A percentile compares a stretch with the other conserved stretches of the same genome.
These are phyloP conservation scores for Collybia sordida DNA, from an alignment of 768 basidiomycete species.

Conservation along the genomic window DNA sequence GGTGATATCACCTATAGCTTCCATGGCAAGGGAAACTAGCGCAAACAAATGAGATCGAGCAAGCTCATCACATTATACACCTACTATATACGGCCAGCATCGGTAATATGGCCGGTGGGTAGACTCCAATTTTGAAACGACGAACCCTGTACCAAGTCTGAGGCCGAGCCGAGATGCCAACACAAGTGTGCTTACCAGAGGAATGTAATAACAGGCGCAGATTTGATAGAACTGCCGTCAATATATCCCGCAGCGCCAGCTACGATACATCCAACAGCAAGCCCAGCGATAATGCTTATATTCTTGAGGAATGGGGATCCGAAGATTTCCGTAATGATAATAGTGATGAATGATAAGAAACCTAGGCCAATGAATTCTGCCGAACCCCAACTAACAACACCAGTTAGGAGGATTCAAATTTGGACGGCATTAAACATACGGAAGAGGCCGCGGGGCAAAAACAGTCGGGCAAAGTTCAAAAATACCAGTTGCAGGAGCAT, in stretches of 20 bases:
- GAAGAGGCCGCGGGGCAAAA: conserved; percentile 66
- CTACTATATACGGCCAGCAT: conserved; percentile 40
- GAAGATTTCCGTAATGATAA: conserved; percentile 78
- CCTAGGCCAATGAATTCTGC: conserved; percentile 86
- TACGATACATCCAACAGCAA: conserved; percentile 78
- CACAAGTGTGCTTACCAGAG: conserved; percentile 48
- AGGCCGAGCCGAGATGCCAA: neutral
- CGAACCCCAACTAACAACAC: conserved; percentile 61
- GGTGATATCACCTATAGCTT: conserved; percentile 84
- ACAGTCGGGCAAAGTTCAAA: conserved; percentile 75
- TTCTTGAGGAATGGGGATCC: conserved; percentile 87
- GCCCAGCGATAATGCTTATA: conserved; percentile 71
- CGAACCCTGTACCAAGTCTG: conserved; percentile 49
- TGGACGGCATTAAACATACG: conserved; percentile 30
- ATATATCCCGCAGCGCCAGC: conserved; percentile 81
- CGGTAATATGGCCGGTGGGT: conserved; percentile 63
- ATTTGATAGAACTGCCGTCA: conserved; percentile 58
- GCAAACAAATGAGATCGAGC: neutral
- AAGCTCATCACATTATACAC: neutral
- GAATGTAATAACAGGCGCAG: conserved; percentile 79
- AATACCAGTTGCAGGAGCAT: conserved; percentile 60
- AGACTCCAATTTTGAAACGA: conserved; percentile 74
- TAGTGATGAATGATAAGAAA: conserved; percentile 76
- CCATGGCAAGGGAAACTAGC: conserved; percentile 72
- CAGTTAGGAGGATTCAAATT: neutral